Base-by-base conservation (phyloP, 1,284 basidiomycete species). In the Xanthoconium separans region DNA sequence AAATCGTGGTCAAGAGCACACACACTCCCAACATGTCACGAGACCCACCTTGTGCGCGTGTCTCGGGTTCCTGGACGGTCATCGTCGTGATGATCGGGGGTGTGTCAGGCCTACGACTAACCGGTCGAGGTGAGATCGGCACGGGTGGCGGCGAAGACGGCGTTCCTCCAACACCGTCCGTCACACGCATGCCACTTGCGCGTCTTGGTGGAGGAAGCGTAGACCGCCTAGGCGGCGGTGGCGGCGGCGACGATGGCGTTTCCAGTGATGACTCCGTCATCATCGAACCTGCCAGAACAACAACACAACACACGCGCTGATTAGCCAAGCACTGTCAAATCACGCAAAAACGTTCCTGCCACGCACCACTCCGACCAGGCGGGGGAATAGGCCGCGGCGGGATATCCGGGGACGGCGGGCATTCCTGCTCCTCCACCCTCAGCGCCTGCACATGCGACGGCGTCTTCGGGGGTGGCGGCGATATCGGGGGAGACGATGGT, bases 311-410 rank as follows among this genome's bases (percentile, higher is more conserved):
- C 34, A 22, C 16, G 18, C n/a, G 18, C 18, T 15, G 13, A 20
- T 67, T 30, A 69, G 50, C n/a, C 42, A 29, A 27, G 24, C 10
- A 13, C 22, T 30, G 13, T 45, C 15, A 27, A 20, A 40, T 15
- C 44, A 18, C 7, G 1, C 12, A n/a, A n/a, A n/a, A 29, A 11
- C 12, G 22, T 2, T 10, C 8, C n/a, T 7, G 29, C 50, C 10
- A 54, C 65, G 20, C 48, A 71, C 69, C 57, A 49, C 58, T 70
- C 57, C 68, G 59, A 4, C 59, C 55, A 20, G 66, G 67, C 4
- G 66, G 69, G 7, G 66, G 66, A 34, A 68, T 40, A 8, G 66
- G 66, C 15, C 69, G 55, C 31, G 66, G 66, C 0, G 69, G 62
- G 10, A 61, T 67, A 42, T 66, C 67, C 15, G 66, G 66, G 16